Conservation (phyloP, 257 asterid genomes). For the Solanum clarkiae region DNA sequence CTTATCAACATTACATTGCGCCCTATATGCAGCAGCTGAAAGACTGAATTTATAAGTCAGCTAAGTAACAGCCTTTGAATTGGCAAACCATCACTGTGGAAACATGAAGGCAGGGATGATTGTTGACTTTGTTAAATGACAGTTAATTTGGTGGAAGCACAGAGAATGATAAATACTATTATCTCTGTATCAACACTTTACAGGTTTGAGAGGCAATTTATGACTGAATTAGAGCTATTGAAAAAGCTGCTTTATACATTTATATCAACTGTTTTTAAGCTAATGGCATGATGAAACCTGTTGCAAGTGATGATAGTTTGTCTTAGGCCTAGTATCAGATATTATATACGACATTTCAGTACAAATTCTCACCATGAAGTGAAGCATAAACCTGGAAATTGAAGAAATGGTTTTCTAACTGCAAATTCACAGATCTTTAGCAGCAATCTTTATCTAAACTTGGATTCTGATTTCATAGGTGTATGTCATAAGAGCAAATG, state of each 20-base stretch:
- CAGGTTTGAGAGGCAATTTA: neutral
- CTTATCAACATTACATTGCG: neutral
- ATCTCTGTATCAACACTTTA: neutral
- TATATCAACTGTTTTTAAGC: neutral
- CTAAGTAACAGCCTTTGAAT: neutral
- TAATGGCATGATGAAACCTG: neutral
- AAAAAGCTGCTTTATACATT: neutral
- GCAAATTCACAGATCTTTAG: neutral
- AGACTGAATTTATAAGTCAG: neutral
- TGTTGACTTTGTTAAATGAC: neutral
- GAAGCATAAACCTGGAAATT: neutral
- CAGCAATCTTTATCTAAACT: neutral
- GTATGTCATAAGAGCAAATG: constrained; percentile 9
- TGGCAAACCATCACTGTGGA: neutral
- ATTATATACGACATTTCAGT: neutral
- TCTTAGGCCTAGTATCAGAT: neutral
- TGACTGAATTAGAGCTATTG: neutral
- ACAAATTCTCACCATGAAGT: neutral
- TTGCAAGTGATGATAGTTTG: neutral
- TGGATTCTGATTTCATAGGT: constrained; percentile 2
- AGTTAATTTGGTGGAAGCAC: neutral
- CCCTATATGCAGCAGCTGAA: neutral
- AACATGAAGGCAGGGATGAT: neutral
- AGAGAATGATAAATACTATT: neutral
- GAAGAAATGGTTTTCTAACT: neutral